Base-by-base conservation (phyloP, 2,329 filamentous ascomycete genomes). In the Leptoxyphium fumago region DNA sequence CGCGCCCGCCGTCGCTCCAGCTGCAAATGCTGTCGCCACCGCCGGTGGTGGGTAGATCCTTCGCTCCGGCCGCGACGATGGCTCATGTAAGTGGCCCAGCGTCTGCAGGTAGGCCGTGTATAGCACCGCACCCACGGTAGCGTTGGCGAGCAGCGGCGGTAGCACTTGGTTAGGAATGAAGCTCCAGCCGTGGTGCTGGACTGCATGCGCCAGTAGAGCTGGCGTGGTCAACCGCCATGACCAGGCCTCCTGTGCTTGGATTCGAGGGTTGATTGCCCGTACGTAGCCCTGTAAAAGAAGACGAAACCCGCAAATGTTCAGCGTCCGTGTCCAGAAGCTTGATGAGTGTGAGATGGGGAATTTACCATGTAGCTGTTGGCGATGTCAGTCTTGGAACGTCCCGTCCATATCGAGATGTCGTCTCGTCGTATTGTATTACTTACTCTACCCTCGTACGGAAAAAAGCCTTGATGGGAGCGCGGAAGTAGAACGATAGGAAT, bases 361-460 rank as follows among this genome's bases (percentile, higher is more conserved):
- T 45, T 47, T 67, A 73, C 70, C 68, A 73, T 69, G 48, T 73
- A 74, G 55, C 70, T 72, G 40, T 14, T 14, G 21, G 13, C 10
- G 13, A 15, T 11, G 11, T 17, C 13, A 38, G 46, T 52, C 44
- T 53, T 47, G 43, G 8, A 41, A 9, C 26, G 38, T 29, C 5
- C 30, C 10, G 15, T 36, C 36, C 15, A 18, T 13, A 28, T 26
- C 21, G 21, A 26, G 21, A 26, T 26, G 21, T 26, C 7, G 21
- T 26, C 21, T 26, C 21, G 13, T 43, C 15, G 21, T 5, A 2
- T 15, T 38, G 13, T 38, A 15, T 7, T 15, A 71, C 72, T 60
- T 87, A 94, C 68, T 95, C 88, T 50, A 95, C 86, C 46, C 88
- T 72, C 1, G 84, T 88, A 48, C 85, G 77, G 65, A 95, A 94